Conservation (phyloP, 2,329 filamentous ascomycete genomes). For the Fusarium luffae region DNA sequence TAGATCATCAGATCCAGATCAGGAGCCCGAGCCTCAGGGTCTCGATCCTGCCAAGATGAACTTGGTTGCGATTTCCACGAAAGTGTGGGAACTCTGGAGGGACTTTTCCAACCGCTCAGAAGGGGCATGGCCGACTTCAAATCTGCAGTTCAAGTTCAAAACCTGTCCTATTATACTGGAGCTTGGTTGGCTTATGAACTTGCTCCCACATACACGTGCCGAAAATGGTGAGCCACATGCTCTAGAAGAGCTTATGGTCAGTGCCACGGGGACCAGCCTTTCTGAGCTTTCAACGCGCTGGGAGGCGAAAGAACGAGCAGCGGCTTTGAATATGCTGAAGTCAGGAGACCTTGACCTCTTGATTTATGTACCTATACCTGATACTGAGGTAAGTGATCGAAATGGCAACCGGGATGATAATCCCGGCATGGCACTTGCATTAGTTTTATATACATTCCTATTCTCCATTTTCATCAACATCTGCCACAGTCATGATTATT, state of each 20-base stretch:
- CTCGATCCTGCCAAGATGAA: neutral
- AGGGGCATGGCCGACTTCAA: neutral
- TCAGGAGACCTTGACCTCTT: neutral
- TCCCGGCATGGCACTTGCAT: neutral
- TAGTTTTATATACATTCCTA: neutral
- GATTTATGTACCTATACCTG: slow-evolving; percentile 8
- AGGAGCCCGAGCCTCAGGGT: neutral
- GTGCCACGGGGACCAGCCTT: neutral
- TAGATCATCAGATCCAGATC: neutral
- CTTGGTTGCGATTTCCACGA: no score
- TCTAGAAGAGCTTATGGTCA: neutral
- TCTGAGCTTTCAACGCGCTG: neutral
- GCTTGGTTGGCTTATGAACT: slow-evolving; percentile 11
- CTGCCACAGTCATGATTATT: neutral
- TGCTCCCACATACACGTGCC: no score
- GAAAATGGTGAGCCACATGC: no score
- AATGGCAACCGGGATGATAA: neutral
- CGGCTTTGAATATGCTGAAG: neutral
- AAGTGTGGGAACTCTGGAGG: neutral
- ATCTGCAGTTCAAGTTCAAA: neutral
- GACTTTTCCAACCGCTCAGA: no score
- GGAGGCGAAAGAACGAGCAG: neutral
- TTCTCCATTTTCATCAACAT: neutral
- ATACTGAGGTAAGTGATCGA: neutral
- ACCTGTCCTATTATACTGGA: neutral